Conservation (phyloP, 495 filamentous ascomycete species). For the Aspergillus cavernicola region DNA sequence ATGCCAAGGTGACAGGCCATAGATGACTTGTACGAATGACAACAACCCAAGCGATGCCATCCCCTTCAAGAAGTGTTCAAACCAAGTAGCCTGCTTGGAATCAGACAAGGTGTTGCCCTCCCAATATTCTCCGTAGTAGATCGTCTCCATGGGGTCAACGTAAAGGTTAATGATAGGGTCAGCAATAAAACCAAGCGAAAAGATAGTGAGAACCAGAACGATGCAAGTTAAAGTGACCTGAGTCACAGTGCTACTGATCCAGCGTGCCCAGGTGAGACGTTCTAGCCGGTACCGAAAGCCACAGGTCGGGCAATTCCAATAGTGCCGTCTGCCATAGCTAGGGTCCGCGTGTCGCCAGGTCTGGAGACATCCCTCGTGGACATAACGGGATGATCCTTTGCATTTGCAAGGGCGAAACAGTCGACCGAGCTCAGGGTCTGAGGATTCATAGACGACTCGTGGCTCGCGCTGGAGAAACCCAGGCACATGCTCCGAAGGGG, state of each 20-base stretch:
- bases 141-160: slow-evolving; percentile 63
- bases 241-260: slow-evolving; percentile 62
- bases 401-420: slow-evolving; percentile 91
- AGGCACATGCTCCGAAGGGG: slow-evolving; percentile 56
- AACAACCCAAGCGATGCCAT: slow-evolving; percentile 78
- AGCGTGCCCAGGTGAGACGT: slow-evolving; percentile 69
- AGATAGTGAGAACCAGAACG: slow-evolving; percentile 68
- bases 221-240: slow-evolving; percentile 63
- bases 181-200: slow-evolving; percentile 81
- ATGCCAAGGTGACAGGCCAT: slow-evolving; percentile 68
- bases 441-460: slow-evolving; percentile 70
- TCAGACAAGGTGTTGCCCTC: slow-evolving; percentile 37
- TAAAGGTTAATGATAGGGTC: slow-evolving; percentile 91
- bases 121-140: slow-evolving; percentile 35
- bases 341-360: slow-evolving; percentile 78
- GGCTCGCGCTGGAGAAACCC: slow-evolving; percentile 59
- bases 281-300: slow-evolving; percentile 78
- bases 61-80: slow-evolving; percentile 83
- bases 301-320: slow-evolving; percentile 88
- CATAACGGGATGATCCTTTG: slow-evolving; percentile 87
- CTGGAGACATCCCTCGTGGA: slow-evolving; percentile 91
- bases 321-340: slow-evolving; percentile 60
- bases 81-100: slow-evolving; percentile 56
- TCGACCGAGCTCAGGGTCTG: slow-evolving; percentile 68
- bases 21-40: slow-evolving; percentile 77